phyloP scores from a whole-genome alignment of 805 yeast genomes.

The Cephaloascus albidus region DNA sequence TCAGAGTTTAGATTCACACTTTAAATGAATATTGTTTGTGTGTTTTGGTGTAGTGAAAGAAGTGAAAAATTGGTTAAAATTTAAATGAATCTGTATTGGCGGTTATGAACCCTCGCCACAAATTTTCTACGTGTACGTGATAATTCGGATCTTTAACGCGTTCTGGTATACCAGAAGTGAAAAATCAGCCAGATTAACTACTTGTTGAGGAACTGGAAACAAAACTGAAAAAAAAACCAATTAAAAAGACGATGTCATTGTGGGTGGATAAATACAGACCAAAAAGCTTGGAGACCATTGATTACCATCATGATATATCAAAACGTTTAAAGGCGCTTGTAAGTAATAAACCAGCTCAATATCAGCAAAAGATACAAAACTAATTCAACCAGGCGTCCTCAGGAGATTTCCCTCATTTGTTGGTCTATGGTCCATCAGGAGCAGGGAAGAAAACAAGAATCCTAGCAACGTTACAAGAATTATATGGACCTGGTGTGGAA shows the following conservation, averaged over 20 bases:
- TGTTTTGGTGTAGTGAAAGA: too few relatives aligned
- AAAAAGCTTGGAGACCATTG: constrained; percentile 46
- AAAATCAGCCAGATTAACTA: not conserved
- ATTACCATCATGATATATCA: constrained; percentile 62
- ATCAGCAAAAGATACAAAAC: not conserved
- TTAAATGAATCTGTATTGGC: too few relatives aligned
- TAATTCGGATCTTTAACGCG: not conserved
- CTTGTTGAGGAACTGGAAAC: not conserved
- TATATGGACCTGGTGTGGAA: constrained; percentile 78
- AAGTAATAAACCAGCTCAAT: constrained; percentile 3
- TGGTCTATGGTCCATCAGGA: constrained; percentile 94
- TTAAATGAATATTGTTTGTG: too few relatives aligned
- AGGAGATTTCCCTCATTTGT: constrained; percentile 87
- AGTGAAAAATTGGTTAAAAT: too few relatives aligned
- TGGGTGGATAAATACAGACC: constrained; percentile 98
- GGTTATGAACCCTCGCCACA: too few relatives aligned
- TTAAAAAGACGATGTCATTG: constrained; percentile 54
- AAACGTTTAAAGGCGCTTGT: constrained; percentile 50
- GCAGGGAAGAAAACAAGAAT: constrained; percentile 96
- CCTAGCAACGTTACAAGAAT: constrained; percentile 64
- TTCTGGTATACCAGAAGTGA: not conserved
- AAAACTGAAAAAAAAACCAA: not conserved
- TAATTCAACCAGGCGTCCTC: constrained; percentile 29
- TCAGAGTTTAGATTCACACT: constrained; percentile 39
- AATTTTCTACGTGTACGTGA: too few relatives aligned